Percentiles rank a stretch among this genome's conserved stretches.
Conservation (phyloP, 116 monocot genomes). For the Phalaenopsis hybrid region DNA sequence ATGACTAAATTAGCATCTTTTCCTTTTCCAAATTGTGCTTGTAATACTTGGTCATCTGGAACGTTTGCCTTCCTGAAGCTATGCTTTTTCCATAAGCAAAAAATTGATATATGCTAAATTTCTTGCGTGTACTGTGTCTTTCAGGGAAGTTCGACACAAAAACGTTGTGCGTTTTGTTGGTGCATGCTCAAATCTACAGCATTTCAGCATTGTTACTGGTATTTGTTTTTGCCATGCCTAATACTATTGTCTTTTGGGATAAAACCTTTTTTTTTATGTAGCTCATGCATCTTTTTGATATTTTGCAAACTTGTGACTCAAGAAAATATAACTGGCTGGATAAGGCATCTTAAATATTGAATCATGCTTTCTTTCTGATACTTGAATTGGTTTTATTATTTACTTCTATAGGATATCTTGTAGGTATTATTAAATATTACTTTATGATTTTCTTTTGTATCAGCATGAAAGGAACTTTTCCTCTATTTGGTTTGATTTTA, state of each 20-base stretch:
- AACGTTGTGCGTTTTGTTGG: conserved; percentile 98
- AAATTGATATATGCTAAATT: neutral
- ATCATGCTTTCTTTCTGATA: neutral
- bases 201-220: conserved; percentile 88
- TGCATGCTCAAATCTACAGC: conserved; percentile 72
- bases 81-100: neutral
- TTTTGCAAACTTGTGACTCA: neutral
- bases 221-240: neutral
- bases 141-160: conserved; percentile 69
- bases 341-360: neutral
- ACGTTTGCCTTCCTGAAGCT: neutral
- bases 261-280: neutral
- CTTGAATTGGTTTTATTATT: neutral
- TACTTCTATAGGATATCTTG: neutral
- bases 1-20: neutral
- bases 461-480: neutral
- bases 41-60: neutral
- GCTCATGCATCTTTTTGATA: neutral
- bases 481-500: neutral
- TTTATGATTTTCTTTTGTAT: neutral
- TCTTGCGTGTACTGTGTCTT: conserved; percentile 1
- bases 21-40: neutral
- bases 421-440: neutral
- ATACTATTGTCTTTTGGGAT: neutral
- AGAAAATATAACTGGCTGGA: neutral